phyloP scores from a whole-genome alignment of 805 yeast genomes.

The Candida ovalis region DNA sequence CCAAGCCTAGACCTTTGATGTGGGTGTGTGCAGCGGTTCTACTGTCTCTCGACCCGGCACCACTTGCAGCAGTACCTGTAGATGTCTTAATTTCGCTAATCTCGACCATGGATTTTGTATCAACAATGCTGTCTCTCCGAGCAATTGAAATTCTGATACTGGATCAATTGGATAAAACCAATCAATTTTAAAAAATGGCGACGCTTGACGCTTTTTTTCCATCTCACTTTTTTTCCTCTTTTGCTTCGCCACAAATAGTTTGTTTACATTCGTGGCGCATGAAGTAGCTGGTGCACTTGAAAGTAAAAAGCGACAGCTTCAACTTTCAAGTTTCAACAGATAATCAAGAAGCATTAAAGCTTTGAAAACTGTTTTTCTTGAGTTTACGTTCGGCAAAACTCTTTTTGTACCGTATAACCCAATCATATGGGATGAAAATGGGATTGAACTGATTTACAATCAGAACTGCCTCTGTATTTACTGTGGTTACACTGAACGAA shows the following conservation, averaged over 20 bases:
- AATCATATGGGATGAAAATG: too few relatives aligned
- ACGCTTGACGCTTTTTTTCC: background rate
- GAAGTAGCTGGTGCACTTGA: background rate
- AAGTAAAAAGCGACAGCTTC: too few relatives aligned
- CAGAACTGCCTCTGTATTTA: too few relatives aligned
- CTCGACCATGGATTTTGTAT: conserved; percentile 56
- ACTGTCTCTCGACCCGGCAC: conserved; percentile 21
- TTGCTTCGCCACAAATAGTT: background rate
- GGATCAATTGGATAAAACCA: background rate
- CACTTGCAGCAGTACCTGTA: conserved; percentile 10
- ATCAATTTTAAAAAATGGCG: background rate
- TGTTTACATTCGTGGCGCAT: background rate
- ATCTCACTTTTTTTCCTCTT: background rate
- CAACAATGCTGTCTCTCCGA: background rate
- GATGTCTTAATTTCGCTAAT: conserved; percentile 62
- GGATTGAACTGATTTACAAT: too few relatives aligned
- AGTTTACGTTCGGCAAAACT: too few relatives aligned
- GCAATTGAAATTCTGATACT: too few relatives aligned
- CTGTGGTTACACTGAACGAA: background rate
- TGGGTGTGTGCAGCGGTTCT: conserved; percentile 92
- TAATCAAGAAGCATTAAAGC: too few relatives aligned
- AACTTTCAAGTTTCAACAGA: too few relatives aligned
- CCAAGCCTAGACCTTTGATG: conserved; percentile 94
- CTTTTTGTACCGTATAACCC: too few relatives aligned
- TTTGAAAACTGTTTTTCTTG: too few relatives aligned